Evolutionary conservation across 257 asterid genomes (phyloP), one percentile per base, ranked within the genome.

Genomic region (Apocynum venetum): DNA sequence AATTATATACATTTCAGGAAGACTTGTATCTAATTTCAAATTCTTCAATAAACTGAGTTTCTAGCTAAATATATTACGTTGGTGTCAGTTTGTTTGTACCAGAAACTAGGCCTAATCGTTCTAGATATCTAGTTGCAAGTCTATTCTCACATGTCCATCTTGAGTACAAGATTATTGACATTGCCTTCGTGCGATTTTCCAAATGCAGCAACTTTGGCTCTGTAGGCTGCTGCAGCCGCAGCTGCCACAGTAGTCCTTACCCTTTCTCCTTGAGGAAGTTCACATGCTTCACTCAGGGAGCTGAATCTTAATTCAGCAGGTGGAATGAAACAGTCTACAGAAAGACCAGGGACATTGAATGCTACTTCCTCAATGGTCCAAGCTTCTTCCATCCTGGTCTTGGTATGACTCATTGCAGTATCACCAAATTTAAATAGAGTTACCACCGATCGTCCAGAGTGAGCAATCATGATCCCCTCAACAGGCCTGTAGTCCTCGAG

Each of bases 381-480:
- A 1, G 82, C 88, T 83, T 91, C 97, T 78, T 91, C 97, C 92
- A 91, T 90, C 73, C 96, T 83, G 38, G 92, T 92, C 82, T 92
- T 92, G 0, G 94, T 90, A 61, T 89, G 92, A 85, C 93, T 89
- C 97, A 83, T 88, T 17, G 97, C 91, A 8, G 91, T 92, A 48
- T 92, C 96, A 4, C 97, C 97, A 2, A 89, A 89, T 81, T 90
- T 89, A 77, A 87, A 86, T 68, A 92, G 97, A 57, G 97, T 89
- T 1, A 85, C 93, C 80, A 88, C 88, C 0, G 97, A 90, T 19
- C 91, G 72, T 20, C 97, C 93, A 0, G 93, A 90, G 74, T 92
- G 96, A 51, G 97, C 96, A 35, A 92, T 88, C 96, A 90, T 83
- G 84, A 92, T 82, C 74, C 97, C 97, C 80, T 92, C 97, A 20